Evolutionary conservation across 1,139 yeast genomes (phyloP).

Genomic region (Taiozyma sp.): DNA sequence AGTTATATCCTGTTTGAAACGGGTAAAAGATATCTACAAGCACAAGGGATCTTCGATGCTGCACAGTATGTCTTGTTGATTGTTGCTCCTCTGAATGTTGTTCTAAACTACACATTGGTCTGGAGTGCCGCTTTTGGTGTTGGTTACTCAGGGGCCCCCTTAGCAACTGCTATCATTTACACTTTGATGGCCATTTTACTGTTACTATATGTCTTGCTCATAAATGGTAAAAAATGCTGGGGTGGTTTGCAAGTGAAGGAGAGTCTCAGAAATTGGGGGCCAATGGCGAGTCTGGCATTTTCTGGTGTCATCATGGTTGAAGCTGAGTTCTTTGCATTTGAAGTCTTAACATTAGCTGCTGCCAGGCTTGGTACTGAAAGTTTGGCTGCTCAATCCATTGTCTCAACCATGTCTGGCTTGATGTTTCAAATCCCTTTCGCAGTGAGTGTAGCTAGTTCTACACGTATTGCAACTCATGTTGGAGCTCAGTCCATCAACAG

Average conservation of each 20-base stretch:
- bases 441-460: constrained; percentile 36
- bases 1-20: constrained; percentile 38
- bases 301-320: constrained; percentile 41
- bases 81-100: constrained; percentile 34
- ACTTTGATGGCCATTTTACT: constrained; percentile 32
- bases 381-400: constrained; percentile 39
- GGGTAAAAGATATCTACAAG: constrained; percentile 39
- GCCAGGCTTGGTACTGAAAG: constrained; percentile 36
- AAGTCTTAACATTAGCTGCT: constrained; percentile 36
- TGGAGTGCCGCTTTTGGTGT: constrained; percentile 30
- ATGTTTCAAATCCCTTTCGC: constrained; percentile 39
- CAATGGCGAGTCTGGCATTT: constrained; percentile 33
- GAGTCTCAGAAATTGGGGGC: constrained; percentile 30
- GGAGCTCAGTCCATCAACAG: constrained; percentile 29
- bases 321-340: constrained; percentile 40
- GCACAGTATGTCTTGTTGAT: constrained; percentile 35
- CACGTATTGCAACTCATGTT: constrained; percentile 35
- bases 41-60: constrained; percentile 37
- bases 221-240: constrained; percentile 43
- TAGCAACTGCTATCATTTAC: constrained; percentile 34
- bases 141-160: constrained; percentile 40
- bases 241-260: constrained; percentile 29
- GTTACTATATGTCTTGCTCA: constrained; percentile 26
- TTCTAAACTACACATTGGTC: constrained; percentile 32
- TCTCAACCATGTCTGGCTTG: constrained; percentile 35